Evolutionary conservation across 768 basidiomycete genomes (phyloP).

Genomic region (Sistotremastrum niveocremeum): DNA sequence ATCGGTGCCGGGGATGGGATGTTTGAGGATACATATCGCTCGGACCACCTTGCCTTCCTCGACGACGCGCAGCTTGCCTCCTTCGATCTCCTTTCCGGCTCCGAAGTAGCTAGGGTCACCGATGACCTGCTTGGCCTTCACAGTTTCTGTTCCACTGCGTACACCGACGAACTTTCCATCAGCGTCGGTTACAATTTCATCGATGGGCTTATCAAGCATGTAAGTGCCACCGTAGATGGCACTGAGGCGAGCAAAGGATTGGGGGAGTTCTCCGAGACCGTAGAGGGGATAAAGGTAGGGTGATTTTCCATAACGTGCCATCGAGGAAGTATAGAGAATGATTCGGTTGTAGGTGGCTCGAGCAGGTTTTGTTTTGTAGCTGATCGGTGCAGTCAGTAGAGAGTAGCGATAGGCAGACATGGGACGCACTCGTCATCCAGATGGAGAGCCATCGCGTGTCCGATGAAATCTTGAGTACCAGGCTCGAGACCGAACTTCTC

Average conservation of each 20-base stretch:
- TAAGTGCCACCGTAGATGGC: slow-evolving; percentile 99
- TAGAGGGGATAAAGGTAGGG: slow-evolving; percentile 99
- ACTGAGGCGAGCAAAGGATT: slow-evolving; percentile 94
- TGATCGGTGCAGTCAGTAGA: slow-evolving; percentile 19
- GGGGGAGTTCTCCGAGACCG: slow-evolving; percentile 96
- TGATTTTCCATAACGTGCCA: slow-evolving; percentile 98
- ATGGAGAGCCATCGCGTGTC: slow-evolving; percentile 98
- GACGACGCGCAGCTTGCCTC: slow-evolving; percentile 74
- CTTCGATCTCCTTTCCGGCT: slow-evolving; percentile 46
- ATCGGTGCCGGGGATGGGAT: slow-evolving; percentile 95
- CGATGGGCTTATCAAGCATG: slow-evolving; percentile 95
- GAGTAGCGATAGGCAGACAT: neutral
- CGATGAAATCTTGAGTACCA: slow-evolving; percentile 97
- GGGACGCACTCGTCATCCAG: slow-evolving; percentile 87
- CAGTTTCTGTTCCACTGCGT: slow-evolving; percentile 76
- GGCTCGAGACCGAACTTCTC: slow-evolving; percentile 94
- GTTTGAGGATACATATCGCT: slow-evolving; percentile 96
- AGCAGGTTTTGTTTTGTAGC: slow-evolving; percentile 88
- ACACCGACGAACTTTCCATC: slow-evolving; percentile 91
- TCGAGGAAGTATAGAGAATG: slow-evolving; percentile 92
- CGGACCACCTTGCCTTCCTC: slow-evolving; percentile 92
- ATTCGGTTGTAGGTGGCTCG: slow-evolving; percentile 88
- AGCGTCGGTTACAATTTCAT: slow-evolving; percentile 75
- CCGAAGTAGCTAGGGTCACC: slow-evolving; percentile 98
- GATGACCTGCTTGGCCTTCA: slow-evolving; percentile 94